A percentile compares a stretch with the other conserved stretches of the same genome.
Conservation (phyloP, 805 yeast species). For the Candida lessepsii region DNA sequence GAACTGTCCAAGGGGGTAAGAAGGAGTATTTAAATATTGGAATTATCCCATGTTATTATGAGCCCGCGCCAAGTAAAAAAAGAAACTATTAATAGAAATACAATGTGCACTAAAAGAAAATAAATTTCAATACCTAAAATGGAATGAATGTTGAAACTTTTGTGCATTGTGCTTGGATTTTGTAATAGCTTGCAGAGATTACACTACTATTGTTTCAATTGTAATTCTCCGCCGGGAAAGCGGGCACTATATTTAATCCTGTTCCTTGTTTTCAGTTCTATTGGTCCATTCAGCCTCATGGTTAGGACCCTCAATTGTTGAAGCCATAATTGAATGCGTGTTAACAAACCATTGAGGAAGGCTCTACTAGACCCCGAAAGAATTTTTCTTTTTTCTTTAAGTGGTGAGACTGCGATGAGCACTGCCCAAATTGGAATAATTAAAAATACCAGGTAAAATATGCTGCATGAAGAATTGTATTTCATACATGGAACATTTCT, state of each 20-base stretch:
- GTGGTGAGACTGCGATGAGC: slow-evolving; percentile 4
- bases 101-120: slow-evolving; percentile 2
- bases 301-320: too few species aligned
- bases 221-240: too few species aligned
- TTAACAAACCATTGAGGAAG: background rate
- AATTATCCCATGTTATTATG: background rate
- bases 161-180: too few species aligned
- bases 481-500: too few species aligned
- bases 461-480: too few species aligned
- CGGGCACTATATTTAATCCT: too few species aligned
- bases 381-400: background rate
- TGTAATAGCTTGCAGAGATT: background rate
- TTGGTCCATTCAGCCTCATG: too few species aligned
- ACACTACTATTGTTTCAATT: too few species aligned
- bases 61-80: background rate
- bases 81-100: background rate
- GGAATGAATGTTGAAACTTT: too few species aligned
- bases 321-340: too few species aligned
- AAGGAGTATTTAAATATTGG: slow-evolving; percentile 4
- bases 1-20: background rate
- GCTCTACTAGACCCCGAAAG: background rate
- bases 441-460: slow-evolving; percentile 2
- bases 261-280: too few species aligned
- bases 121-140: slow-evolving; percentile 4
- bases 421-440: background rate